These are phyloP conservation scores for Fraxinus cuspidata DNA, from an alignment of 257 asterid genomes.

Conservation along the genomic window DNA sequence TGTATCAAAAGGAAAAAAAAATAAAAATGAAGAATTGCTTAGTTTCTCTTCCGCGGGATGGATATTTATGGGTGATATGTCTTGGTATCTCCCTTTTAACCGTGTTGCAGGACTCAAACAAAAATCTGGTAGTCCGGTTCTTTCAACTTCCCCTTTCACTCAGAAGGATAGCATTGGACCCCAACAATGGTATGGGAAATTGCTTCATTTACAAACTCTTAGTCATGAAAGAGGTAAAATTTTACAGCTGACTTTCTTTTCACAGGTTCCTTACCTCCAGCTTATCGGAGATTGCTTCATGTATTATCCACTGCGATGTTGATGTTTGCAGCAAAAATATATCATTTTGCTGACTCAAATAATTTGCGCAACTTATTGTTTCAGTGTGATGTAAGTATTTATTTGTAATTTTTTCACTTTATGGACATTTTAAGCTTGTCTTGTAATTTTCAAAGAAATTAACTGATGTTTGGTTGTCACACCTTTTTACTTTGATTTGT, in stretches of 20 bases:
- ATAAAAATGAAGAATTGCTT: background rate
- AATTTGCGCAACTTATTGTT: conserved; percentile 52
- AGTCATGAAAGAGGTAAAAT: background rate
- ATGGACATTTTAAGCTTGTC: conserved; percentile 4
- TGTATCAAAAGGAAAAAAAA: too few species aligned
- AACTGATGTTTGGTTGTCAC: background rate
- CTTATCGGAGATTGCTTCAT: conserved; percentile 69
- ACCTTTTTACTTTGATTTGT: background rate
- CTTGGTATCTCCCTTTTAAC: conserved; percentile 19
- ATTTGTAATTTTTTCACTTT: conserved; percentile 14
- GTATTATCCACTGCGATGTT: conserved; percentile 75
- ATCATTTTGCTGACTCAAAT: conserved; percentile 57
- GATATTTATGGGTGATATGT: conserved; percentile 10
- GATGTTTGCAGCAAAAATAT: conserved; percentile 75
- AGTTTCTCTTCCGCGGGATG: background rate
- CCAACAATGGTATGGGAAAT: conserved; percentile 51
- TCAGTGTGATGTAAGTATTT: conserved; percentile 65
- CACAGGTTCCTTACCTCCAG: conserved; percentile 70
- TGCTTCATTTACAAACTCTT: conserved; percentile 5
- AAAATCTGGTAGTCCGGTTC: conserved; percentile 56
- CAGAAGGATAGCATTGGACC: conserved; percentile 66
- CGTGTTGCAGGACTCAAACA: conserved; percentile 60
- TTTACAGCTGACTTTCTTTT: conserved; percentile 23
- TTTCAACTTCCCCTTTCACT: conserved; percentile 84
- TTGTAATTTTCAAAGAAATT: background rate